These are phyloP conservation scores for Zangia roseola DNA, from an alignment of 768 basidiomycete genomes.

Conservation along the genomic window DNA sequence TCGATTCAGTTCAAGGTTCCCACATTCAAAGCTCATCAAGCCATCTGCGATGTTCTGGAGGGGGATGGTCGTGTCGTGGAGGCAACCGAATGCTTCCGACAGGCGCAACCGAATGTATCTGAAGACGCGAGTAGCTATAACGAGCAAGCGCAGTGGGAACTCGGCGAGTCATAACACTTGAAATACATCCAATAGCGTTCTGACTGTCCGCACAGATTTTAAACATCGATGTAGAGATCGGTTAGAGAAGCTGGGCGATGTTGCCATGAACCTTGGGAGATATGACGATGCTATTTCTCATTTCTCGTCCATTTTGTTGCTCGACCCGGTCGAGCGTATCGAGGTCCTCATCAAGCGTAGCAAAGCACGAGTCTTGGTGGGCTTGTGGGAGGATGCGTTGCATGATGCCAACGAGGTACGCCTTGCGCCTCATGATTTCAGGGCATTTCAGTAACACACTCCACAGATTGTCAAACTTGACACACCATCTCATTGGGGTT, in stretches of 20 bases:
- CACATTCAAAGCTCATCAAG: background rate
- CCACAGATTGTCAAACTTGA: background rate
- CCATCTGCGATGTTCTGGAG: background rate
- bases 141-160: conserved; percentile 2
- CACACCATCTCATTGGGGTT: background rate
- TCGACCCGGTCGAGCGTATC: background rate
- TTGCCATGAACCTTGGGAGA: background rate
- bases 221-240: background rate
- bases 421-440: background rate
- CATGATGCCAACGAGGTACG: conserved; percentile 5
- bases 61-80: background rate
- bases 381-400: conserved; percentile 1
- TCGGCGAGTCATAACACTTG: too few relatives aligned
- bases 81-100: conserved; percentile 3
- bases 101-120: background rate
- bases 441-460: too few relatives aligned
- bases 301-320: background rate
- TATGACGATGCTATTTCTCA: background rate
- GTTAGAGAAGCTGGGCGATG: background rate
- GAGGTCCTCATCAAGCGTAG: conserved; percentile 5
- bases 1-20: conserved; percentile 2
- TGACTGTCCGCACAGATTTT: too few relatives aligned
- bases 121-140: background rate
- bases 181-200: too few relatives aligned
- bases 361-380: background rate